phyloP scores from a whole-genome alignment of 805 yeast genomes.

The Pichia exigua region DNA sequence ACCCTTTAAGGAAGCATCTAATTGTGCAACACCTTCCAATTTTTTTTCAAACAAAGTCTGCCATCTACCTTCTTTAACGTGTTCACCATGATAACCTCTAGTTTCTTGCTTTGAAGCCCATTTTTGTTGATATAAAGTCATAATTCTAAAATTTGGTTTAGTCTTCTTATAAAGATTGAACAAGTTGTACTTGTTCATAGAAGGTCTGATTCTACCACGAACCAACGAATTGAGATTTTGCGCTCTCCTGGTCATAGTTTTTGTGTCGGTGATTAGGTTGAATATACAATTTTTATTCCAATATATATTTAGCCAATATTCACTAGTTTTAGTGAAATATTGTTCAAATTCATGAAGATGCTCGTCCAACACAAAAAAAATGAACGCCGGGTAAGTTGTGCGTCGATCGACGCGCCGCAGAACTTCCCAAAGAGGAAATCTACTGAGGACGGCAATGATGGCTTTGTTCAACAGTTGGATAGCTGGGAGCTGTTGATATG shows the following conservation, averaged over 20 bases:
- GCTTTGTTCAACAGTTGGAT: neutral
- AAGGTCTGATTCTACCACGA: slow-evolving; percentile 58
- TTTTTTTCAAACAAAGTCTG: slow-evolving; percentile 61
- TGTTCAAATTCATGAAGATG: neutral
- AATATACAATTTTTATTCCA: neutral
- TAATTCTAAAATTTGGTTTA: slow-evolving; percentile 41
- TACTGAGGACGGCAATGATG: neutral
- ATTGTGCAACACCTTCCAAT: slow-evolving; percentile 79
- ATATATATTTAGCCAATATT: too few relatives aligned
- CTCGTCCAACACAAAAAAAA: neutral
- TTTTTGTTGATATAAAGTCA: slow-evolving; percentile 83
- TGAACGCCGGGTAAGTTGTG: neutral
- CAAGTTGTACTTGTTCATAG: slow-evolving; percentile 86
- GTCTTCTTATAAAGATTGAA: slow-evolving; percentile 80
- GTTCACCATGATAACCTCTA: slow-evolving; percentile 94
- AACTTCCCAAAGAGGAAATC: neutral
- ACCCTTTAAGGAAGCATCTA: slow-evolving; percentile 72
- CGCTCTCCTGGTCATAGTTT: slow-evolving; percentile 26
- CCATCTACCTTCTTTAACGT: slow-evolving; percentile 77
- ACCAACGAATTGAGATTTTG: slow-evolving; percentile 25
- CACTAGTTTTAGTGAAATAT: neutral
- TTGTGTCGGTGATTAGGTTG: neutral
- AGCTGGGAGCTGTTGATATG: neutral
- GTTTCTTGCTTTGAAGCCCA: slow-evolving; percentile 89
- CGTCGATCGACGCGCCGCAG: neutral